A percentile compares a stretch with the other conserved stretches of the same genome.
Evolutionary conservation across 257 asterid genomes (phyloP).

Genomic region (Solanum peruvianum): DNA sequence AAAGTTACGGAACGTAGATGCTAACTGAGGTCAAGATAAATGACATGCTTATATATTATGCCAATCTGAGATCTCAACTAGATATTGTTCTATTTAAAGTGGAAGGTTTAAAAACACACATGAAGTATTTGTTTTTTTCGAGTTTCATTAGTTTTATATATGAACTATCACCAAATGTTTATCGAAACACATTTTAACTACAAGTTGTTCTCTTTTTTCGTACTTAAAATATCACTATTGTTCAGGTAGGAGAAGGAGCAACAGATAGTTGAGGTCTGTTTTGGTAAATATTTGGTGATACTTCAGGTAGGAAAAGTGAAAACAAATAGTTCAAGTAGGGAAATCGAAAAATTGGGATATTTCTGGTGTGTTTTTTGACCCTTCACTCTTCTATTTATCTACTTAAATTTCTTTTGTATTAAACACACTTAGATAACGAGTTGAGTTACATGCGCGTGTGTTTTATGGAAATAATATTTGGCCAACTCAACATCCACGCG

Average conservation of each 20-base stretch:
- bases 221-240: too few species aligned
- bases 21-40: neutral
- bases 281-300: neutral
- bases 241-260: neutral
- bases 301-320: neutral
- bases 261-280: neutral
- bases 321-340: neutral
- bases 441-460: neutral
- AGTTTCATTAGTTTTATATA: neutral
- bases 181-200: neutral
- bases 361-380: neutral
- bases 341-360: neutral
- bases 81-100: neutral
- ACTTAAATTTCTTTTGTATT: neutral
- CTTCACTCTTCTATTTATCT: neutral
- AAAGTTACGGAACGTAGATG: neutral
- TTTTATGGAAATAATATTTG: neutral
- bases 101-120: neutral
- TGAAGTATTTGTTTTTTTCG: neutral
- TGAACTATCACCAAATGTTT: neutral
- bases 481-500: neutral
- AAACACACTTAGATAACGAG: neutral
- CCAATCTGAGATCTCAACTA: neutral
- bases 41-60: neutral
- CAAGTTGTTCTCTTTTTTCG: neutral